phyloP scores from a whole-genome alignment of 768 basidiomycete species.

The Phlebiopsis gigantea region DNA sequence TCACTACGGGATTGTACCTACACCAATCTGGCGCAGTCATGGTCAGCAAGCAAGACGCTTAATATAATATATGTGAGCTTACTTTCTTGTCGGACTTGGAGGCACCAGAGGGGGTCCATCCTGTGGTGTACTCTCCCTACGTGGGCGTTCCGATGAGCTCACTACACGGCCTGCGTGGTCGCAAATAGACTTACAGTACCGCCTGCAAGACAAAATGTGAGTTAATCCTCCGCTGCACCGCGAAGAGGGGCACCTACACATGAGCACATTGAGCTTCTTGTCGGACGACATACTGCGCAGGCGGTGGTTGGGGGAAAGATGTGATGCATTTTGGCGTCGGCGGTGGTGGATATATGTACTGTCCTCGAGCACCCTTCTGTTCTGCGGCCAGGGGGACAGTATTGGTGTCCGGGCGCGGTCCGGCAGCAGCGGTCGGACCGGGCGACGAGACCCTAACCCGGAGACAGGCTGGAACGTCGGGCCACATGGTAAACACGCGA shows the following conservation, averaged over 20 bases:
- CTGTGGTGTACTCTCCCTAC: constrained; percentile 89
- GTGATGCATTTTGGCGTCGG: not conserved
- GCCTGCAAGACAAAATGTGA: constrained; percentile 30
- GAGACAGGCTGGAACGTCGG: not conserved
- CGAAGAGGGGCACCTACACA: constrained; percentile 55
- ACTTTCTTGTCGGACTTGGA: constrained; percentile 96
- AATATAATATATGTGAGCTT: constrained; percentile 13
- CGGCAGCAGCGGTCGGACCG: not conserved
- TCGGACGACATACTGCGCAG: constrained; percentile 35
- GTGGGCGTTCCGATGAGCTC: not conserved
- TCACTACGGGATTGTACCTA: constrained; percentile 34
- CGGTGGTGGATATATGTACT: constrained; percentile 9
- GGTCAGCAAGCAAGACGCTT: constrained; percentile 5
- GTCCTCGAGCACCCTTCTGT: not conserved
- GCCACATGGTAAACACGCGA: constrained; percentile 10
- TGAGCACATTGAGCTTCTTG: constrained; percentile 62
- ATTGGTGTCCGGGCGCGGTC: constrained; percentile 1
- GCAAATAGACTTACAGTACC: constrained; percentile 33
- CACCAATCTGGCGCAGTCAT: constrained; percentile 54
- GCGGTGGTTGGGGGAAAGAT: constrained; percentile 11
- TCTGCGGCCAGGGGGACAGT: constrained; percentile 4
- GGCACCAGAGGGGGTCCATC: constrained; percentile 89
- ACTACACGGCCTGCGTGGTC: not conserved
- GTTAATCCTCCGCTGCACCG: not conserved
- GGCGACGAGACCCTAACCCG: not conserved